A percentile compares a stretch with the other conserved stretches of the same genome.
Conservation (phyloP, 768 basidiomycete species). For the Leccinellum luteum region DNA sequence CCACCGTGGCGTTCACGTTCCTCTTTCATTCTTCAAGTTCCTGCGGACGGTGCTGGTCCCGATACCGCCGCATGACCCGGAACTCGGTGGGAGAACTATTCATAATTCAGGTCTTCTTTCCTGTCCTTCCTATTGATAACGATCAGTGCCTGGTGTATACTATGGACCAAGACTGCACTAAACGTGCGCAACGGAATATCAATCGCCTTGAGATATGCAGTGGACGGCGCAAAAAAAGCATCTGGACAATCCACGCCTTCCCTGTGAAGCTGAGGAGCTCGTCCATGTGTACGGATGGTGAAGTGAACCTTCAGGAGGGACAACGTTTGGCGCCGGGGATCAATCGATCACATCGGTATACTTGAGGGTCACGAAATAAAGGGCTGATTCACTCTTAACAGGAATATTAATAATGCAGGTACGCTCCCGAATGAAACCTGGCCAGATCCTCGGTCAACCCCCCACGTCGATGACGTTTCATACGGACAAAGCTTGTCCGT, state of each 20-base stretch:
- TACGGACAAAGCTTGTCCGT: background rate
- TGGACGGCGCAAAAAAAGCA: background rate
- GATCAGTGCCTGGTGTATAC: slow-evolving; percentile 6
- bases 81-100: background rate
- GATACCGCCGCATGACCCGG: background rate
- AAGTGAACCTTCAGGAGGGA: background rate
- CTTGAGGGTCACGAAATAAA: background rate
- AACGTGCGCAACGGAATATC: background rate
- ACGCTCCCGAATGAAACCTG: background rate
- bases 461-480: background rate
- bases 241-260: background rate
- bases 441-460: background rate
- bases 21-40: background rate
- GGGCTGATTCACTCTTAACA: background rate
- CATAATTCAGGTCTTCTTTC: background rate
- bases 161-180: background rate
- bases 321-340: background rate
- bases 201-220: background rate
- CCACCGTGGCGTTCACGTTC: background rate
- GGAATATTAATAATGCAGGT: background rate
- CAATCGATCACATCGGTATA: background rate
- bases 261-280: background rate
- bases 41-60: background rate
- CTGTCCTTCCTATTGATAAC: background rate
- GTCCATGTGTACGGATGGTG: background rate